Evolutionary conservation across 2,329 filamentous ascomycete species (phyloP).

Genomic region (Grosmannia penicillata): DNA sequence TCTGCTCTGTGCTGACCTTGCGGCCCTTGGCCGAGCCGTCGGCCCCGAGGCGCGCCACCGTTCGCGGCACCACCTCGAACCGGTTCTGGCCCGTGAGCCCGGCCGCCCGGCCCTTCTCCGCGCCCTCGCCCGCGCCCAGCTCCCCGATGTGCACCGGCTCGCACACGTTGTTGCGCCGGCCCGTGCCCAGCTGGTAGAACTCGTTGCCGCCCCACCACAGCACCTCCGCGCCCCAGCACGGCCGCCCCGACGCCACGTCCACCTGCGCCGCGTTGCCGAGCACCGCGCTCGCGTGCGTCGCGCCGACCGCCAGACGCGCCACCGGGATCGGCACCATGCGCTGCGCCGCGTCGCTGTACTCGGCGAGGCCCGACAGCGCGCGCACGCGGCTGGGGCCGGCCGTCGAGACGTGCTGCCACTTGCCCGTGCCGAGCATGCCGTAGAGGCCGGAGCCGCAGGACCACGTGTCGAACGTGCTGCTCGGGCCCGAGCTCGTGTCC

Average conservation of each 20-base stretch:
- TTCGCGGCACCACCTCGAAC: slow-evolving; percentile 65
- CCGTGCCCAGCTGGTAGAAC: slow-evolving; percentile 81
- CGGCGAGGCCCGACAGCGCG: slow-evolving; percentile 64
- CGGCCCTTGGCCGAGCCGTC: slow-evolving; percentile 46
- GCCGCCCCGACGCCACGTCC: slow-evolving; percentile 38
- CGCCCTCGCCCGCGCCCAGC: slow-evolving; percentile 32
- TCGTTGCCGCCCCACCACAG: slow-evolving; percentile 95
- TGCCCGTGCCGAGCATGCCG: slow-evolving; percentile 70
- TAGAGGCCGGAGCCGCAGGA: slow-evolving; percentile 75
- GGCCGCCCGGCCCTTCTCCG: slow-evolving; percentile 27
- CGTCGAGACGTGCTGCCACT: slow-evolving; percentile 76
- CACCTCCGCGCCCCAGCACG: slow-evolving; percentile 78
- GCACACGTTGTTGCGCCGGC: slow-evolving; percentile 68
- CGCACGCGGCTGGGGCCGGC: slow-evolving; percentile 66
- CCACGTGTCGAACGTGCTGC: slow-evolving; percentile 49
- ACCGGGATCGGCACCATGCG: slow-evolving; percentile 64
- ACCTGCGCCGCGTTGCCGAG: slow-evolving; percentile 69
- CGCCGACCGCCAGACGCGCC: slow-evolving; percentile 56
- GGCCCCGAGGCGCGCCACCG: slow-evolving; percentile 49
- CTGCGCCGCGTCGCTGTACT: slow-evolving; percentile 66
- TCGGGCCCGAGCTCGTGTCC: slow-evolving; percentile 20
- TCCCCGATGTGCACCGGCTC: slow-evolving; percentile 67
- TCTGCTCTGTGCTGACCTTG: slow-evolving; percentile 67
- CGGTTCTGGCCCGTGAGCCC: slow-evolving; percentile 23
- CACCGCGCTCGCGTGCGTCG: slow-evolving; percentile 67